phyloP scores from a whole-genome alignment of 306 rosid species.

The Vigna radiata region DNA sequence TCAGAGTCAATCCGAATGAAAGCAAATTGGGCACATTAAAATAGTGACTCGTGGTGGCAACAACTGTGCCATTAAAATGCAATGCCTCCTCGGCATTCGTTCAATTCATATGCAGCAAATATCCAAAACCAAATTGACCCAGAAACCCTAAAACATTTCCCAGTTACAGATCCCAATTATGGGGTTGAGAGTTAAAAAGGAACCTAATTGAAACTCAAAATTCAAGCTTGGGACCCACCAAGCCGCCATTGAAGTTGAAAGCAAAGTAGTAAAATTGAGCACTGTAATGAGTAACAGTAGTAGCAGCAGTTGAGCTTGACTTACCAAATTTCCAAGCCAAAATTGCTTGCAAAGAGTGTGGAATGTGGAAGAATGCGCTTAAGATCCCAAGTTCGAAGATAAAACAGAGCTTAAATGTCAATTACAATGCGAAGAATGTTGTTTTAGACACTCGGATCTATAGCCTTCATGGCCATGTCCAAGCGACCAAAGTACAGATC shows the following conservation, averaged over 20 bases:
- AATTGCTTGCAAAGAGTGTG: conserved; percentile 42
- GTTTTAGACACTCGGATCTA: conserved; percentile 65
- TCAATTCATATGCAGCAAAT: conserved; percentile 31
- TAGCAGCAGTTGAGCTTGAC: conserved; percentile 34
- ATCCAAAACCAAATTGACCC: conserved; percentile 46
- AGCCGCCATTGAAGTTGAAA: conserved; percentile 41
- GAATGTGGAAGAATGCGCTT: conserved; percentile 22
- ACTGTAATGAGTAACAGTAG: background rate
- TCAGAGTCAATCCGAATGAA: conserved; percentile 44
- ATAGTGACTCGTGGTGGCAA: conserved; percentile 8
- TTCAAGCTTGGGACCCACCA: conserved; percentile 45
- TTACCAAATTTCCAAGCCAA: conserved; percentile 53
- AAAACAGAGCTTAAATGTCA: conserved; percentile 44
- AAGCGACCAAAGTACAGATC: conserved; percentile 58
- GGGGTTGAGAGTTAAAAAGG: background rate
- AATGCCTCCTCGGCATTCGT: conserved; percentile 36
- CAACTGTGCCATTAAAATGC: conserved; percentile 51
- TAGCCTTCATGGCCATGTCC: conserved; percentile 54
- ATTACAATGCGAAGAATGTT: conserved; percentile 52
- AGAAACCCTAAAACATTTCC: conserved; percentile 61
- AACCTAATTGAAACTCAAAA: conserved; percentile 37
- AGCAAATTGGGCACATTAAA: conserved; percentile 38
- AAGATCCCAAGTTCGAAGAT: conserved; percentile 52
- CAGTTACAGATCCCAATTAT: conserved; percentile 39
- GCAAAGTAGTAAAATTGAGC: conserved; percentile 1